Evolutionary conservation across 176 grass and related monocot genomes (phyloP).

Genomic region (Bonia amplexicaulis): DNA sequence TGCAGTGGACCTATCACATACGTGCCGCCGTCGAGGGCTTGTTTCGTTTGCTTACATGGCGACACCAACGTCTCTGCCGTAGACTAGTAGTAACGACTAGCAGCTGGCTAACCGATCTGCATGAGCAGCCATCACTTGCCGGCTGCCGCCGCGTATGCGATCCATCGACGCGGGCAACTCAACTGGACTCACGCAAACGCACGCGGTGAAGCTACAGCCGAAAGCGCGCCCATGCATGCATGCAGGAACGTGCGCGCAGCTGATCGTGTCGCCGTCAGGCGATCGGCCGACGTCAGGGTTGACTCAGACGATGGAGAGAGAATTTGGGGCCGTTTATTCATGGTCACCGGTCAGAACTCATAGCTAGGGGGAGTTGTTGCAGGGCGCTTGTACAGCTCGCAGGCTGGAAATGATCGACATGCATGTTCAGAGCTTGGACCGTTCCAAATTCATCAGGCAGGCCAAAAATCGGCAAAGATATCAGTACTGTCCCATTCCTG

Average conservation of each 20-base stretch:
- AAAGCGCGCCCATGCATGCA: too few relatives aligned
- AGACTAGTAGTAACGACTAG: too few relatives aligned
- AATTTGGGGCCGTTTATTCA: not conserved
- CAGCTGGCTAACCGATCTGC: too few relatives aligned
- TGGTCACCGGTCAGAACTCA: not conserved
- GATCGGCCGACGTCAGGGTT: not conserved
- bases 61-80: too few relatives aligned
- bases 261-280: not conserved
- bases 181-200: too few relatives aligned
- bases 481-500: not conserved
- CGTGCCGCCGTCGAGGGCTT: too few relatives aligned
- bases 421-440: not conserved
- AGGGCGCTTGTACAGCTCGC: not conserved
- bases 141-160: not conserved
- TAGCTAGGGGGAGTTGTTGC: not conserved
- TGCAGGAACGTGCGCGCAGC: not conserved
- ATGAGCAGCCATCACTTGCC: not conserved
- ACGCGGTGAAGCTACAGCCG: too few relatives aligned
- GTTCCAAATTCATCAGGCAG: not conserved
- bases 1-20: too few relatives aligned
- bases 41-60: too few relatives aligned
- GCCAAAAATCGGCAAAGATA: not conserved
- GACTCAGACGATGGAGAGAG: not conserved
- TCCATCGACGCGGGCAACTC: not conserved
- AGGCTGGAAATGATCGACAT: not conserved